Conservation (phyloP, 2,329 filamentous ascomycete genomes). For the Fusarium hostae region DNA sequence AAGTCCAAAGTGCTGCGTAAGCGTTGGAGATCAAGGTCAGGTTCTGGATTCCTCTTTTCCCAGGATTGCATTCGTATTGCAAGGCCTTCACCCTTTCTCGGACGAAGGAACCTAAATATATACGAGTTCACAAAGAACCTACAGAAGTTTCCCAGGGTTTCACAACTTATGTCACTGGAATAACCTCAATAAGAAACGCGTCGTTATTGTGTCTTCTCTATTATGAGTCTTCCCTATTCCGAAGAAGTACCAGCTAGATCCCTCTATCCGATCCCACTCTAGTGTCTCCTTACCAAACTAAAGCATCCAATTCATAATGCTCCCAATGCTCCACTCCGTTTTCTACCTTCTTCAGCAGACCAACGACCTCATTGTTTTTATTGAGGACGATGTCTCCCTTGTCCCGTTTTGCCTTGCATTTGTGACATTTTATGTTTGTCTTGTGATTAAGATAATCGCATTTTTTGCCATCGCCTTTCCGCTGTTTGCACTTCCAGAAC, state of each 20-base stretch:
- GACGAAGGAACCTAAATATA: no score
- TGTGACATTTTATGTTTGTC: rapidly evolving
- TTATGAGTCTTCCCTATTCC: no score
- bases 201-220: no score
- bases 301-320: rapidly evolving
- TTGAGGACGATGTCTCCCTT: not conserved
- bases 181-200: no score
- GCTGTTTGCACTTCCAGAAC: not conserved
- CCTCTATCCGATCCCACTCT: rapidly evolving
- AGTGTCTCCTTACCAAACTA: rapidly evolving
- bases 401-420: rapidly evolving
- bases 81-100: no score
- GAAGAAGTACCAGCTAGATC: rapidly evolving
- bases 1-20: no score
- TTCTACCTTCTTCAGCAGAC: rapidly evolving
- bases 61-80: no score
- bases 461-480: rapidly evolving
- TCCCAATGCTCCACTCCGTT: not conserved
- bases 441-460: not conserved
- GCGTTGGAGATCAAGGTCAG: not conserved
- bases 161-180: no score
- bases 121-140: no score
- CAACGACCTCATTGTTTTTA: not conserved
- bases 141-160: no score
- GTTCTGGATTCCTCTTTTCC: no score